Percentiles rank a stretch among this genome's conserved stretches.
phyloP scores from a whole-genome alignment of 148 eudicot genomes.

The Silene latifolia region DNA sequence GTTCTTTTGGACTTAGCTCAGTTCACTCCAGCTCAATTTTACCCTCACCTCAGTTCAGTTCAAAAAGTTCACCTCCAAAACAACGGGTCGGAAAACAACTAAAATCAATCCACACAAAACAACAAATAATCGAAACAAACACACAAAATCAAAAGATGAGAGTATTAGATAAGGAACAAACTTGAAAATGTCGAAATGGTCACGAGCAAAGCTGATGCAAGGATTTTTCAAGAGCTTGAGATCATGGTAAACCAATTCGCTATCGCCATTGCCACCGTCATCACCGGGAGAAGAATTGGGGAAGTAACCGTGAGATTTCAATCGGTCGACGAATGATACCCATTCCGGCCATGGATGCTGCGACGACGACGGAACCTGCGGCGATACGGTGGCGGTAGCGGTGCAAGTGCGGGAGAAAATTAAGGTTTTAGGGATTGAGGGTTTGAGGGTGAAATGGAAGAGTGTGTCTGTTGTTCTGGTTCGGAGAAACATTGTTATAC shows the following conservation, averaged over 20 bases:
- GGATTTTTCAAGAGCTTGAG: slow-evolving; percentile 59
- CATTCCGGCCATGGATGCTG: slow-evolving; percentile 90
- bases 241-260: slow-evolving; percentile 37
- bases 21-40: not conserved
- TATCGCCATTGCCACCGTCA: not conserved
- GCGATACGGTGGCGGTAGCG: slow-evolving; percentile 28
- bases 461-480: slow-evolving; percentile 18
- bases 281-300: not conserved
- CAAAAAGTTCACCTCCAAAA: not conserved
- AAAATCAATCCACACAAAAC: not conserved
- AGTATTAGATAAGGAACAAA: slow-evolving; percentile 8
- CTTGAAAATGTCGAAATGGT: slow-evolving; percentile 73
- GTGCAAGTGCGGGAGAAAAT: slow-evolving; percentile 19
- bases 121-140: not conserved
- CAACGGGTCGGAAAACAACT: not conserved
- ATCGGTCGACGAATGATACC: slow-evolving; percentile 62
- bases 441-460: slow-evolving; percentile 18
- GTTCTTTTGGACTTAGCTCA: not conserved
- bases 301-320: slow-evolving; percentile 71
- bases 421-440: slow-evolving; percentile 12
- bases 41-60: not conserved
- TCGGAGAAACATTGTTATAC: slow-evolving; percentile 12
- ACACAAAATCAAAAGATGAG: not conserved
- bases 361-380: slow-evolving; percentile 9
- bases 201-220: slow-evolving; percentile 72